Evolutionary conservation across 1,284 basidiomycete species (phyloP).

Genomic region (Peniophora sp.): DNA sequence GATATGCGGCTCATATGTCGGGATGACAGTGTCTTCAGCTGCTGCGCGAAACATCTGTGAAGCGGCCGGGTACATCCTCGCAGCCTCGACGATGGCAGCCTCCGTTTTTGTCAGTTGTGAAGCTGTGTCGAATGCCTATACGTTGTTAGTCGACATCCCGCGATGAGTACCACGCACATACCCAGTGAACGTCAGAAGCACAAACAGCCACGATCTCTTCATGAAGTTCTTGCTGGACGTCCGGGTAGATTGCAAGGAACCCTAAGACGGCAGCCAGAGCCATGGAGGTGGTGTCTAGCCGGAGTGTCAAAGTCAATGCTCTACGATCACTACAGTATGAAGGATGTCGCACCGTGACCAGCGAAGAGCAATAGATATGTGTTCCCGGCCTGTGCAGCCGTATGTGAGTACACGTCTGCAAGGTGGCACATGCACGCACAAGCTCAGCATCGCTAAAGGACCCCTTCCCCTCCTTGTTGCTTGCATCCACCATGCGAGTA

Average conservation of each 20-base stretch:
- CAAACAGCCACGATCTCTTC: constrained; percentile 36
- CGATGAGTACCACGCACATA: background rate
- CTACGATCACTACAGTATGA: constrained; percentile 6
- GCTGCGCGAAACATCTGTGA: constrained; percentile 22
- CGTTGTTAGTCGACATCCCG: background rate
- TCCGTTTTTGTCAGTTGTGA: constrained; percentile 35
- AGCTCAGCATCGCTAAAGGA: constrained; percentile 39
- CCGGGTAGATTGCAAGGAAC: constrained; percentile 32
- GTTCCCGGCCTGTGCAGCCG: constrained; percentile 37
- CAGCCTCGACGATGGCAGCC: constrained; percentile 35
- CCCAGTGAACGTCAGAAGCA: constrained; percentile 31
- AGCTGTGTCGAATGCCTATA: constrained; percentile 35
- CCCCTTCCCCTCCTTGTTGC: constrained; percentile 35
- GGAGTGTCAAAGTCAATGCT: background rate
- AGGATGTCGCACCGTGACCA: constrained; percentile 38
- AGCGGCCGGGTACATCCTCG: constrained; percentile 30
- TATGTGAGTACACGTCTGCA: background rate
- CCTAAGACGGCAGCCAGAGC: constrained; percentile 39
- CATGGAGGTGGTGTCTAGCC: constrained; percentile 42
- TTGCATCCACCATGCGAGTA: constrained; percentile 41
- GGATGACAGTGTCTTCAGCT: constrained; percentile 19
- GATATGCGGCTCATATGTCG: constrained; percentile 15
- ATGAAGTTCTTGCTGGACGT: constrained; percentile 40
- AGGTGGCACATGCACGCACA: constrained; percentile 19
- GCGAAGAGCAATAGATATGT: constrained; percentile 46